Percentiles rank a stretch among this genome's conserved stretches.
Conservation (phyloP, 495 filamentous ascomycete species). For the Parachaetomium inaequale region DNA sequence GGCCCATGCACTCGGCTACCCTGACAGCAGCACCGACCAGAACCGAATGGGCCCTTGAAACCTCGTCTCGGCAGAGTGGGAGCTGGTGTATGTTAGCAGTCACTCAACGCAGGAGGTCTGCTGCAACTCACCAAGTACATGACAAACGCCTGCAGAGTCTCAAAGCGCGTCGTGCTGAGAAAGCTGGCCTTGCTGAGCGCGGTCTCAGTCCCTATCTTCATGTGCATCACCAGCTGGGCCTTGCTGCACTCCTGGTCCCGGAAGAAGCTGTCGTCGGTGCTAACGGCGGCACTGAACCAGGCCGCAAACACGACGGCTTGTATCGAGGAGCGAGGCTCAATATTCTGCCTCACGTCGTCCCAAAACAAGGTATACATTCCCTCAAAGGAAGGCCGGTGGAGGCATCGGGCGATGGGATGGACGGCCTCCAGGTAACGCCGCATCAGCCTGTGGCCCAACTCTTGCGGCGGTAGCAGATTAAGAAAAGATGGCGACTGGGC, state of each 20-base stretch:
- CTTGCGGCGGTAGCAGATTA: constrained; percentile 51
- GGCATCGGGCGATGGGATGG: constrained; percentile 60
- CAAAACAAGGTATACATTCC: constrained; percentile 59
- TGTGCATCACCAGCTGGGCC: constrained; percentile 50
- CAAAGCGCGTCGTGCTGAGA: constrained; percentile 62
- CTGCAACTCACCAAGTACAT: constrained; percentile 59
- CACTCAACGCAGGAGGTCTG: neutral
- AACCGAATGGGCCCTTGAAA: constrained; percentile 68
- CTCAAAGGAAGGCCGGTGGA: constrained; percentile 64
- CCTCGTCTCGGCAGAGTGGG: constrained; percentile 63
- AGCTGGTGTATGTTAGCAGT: constrained; percentile 48
- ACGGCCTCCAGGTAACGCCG: constrained; percentile 62
- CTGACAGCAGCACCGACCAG: constrained; percentile 65
- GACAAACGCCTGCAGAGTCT: constrained; percentile 70
- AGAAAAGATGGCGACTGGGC: constrained; percentile 48
- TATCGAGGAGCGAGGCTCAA: constrained; percentile 58
- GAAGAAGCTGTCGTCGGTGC: constrained; percentile 50
- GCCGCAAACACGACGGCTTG: constrained; percentile 65
- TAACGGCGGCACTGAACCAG: constrained; percentile 64
- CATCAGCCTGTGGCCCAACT: constrained; percentile 54
- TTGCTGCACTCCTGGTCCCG: constrained; percentile 52
- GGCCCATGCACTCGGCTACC: constrained; percentile 71
- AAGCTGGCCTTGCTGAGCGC: constrained; percentile 64
- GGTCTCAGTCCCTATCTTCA: constrained; percentile 61
- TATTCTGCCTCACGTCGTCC: constrained; percentile 50